Percentiles rank a stretch among this genome's conserved stretches.
Conservation (phyloP, 2,329 filamentous ascomycete genomes). For the Teratosphaeria epicoccoides region DNA sequence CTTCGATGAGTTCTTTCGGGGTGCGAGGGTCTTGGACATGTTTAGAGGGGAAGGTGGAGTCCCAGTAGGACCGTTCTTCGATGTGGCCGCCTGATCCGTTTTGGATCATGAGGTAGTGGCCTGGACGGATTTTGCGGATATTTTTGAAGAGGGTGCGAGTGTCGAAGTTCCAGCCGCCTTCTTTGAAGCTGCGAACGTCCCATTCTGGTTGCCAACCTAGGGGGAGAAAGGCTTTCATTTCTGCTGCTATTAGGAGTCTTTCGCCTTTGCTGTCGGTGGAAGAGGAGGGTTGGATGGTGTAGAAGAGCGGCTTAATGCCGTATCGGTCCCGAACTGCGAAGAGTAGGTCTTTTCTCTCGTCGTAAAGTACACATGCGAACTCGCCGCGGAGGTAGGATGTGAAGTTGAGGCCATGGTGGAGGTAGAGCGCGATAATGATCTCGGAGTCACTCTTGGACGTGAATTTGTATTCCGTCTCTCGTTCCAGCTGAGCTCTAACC, state of each 20-base stretch:
- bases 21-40: constrained; percentile 30
- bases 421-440: constrained; percentile 44
- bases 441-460: constrained; percentile 41
- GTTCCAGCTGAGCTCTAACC: constrained; percentile 18
- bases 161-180: constrained; percentile 36
- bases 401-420: constrained; percentile 38
- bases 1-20: constrained; percentile 41
- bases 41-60: constrained; percentile 41
- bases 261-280: constrained; percentile 9
- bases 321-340: constrained; percentile 45
- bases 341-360: constrained; percentile 33
- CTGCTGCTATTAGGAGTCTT: constrained; percentile 40
- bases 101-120: constrained; percentile 34
- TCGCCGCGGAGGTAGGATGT: constrained; percentile 42
- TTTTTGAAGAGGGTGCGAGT: constrained; percentile 41
- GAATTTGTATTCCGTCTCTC: constrained; percentile 34
- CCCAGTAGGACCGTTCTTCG: constrained; percentile 41
- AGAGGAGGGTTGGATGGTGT: constrained; percentile 28
- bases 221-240: constrained; percentile 45
- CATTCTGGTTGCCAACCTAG: constrained; percentile 43
- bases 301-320: constrained; percentile 49
- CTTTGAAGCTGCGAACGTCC: constrained; percentile 39
- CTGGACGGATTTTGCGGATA: constrained; percentile 38
- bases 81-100: constrained; percentile 26
- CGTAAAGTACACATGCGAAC: constrained; percentile 44